phyloP scores from a whole-genome alignment of 768 basidiomycete genomes.

The Pleurotus sapidus region DNA sequence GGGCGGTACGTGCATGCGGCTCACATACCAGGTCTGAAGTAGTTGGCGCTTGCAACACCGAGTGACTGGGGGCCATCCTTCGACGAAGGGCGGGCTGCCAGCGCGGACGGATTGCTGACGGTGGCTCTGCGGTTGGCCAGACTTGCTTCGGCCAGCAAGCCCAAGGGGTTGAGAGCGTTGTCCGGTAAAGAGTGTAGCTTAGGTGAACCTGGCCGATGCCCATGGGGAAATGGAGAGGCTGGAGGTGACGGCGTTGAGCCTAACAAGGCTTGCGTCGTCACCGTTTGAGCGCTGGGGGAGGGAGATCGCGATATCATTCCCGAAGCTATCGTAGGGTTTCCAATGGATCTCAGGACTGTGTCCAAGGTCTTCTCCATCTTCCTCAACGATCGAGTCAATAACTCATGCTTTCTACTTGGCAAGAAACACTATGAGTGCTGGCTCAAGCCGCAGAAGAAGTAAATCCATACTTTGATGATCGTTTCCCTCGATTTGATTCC shows the following conservation, averaged over 20 bases:
- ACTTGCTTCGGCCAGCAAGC: constrained; percentile 88
- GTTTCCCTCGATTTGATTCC: constrained; percentile 93
- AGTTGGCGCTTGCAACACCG: constrained; percentile 82
- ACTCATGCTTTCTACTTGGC: constrained; percentile 70
- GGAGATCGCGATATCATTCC: constrained; percentile 83
- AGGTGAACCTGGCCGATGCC: constrained; percentile 58
- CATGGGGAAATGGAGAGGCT: constrained; percentile 23
- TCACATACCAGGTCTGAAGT: constrained; percentile 83
- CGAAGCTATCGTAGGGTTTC: constrained; percentile 75
- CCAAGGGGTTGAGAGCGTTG: constrained; percentile 89
- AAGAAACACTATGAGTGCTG: constrained; percentile 21
- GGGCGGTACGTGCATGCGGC: not conserved
- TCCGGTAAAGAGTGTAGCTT: constrained; percentile 91
- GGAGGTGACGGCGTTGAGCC: constrained; percentile 49
- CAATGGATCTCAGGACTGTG: constrained; percentile 85
- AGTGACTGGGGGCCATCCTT: constrained; percentile 38
- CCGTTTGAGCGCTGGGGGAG: constrained; percentile 57
- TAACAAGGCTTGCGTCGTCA: constrained; percentile 56
- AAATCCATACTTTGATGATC: constrained; percentile 67
- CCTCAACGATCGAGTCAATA: constrained; percentile 74
- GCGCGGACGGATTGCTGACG: constrained; percentile 35
- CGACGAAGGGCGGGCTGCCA: constrained; percentile 32
- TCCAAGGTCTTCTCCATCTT: constrained; percentile 95
- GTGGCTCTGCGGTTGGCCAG: constrained; percentile 69
- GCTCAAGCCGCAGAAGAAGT: constrained; percentile 15